These are phyloP conservation scores for Leptographium lundbergii DNA, from an alignment of 2,329 filamentous ascomycete genomes.

Conservation along the genomic window DNA sequence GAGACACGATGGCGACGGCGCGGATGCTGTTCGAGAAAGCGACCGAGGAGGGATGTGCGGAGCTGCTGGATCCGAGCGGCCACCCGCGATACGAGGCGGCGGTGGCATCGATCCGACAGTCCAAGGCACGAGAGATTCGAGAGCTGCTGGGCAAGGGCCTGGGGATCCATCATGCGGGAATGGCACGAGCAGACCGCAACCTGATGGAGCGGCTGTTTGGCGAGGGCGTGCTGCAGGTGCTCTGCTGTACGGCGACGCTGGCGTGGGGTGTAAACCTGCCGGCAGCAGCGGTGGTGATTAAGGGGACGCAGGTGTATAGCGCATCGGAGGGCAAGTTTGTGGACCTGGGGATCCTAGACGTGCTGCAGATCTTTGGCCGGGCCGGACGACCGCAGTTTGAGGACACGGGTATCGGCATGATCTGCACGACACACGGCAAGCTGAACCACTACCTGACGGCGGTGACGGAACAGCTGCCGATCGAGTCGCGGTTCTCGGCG, in stretches of 20 bases:
- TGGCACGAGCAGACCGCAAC: constrained; percentile 88
- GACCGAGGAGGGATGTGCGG: constrained; percentile 61
- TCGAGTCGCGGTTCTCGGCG: constrained; percentile 90
- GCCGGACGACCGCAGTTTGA: constrained; percentile 96
- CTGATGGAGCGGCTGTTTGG: constrained; percentile 87
- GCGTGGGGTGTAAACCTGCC: constrained; percentile 99
- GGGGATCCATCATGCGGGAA: constrained; percentile 91
- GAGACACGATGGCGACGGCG: constrained; percentile 84
- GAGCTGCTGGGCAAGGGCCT: constrained; percentile 85
- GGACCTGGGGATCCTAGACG: constrained; percentile 89
- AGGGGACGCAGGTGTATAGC: constrained; percentile 94
- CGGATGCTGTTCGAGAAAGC: constrained; percentile 80
- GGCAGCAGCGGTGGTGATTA: constrained; percentile 92
- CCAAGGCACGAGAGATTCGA: constrained; percentile 73
- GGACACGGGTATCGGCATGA: constrained; percentile 95
- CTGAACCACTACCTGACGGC: constrained; percentile 82
- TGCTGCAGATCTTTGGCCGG: constrained; percentile 96
- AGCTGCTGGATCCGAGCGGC: constrained; percentile 69
- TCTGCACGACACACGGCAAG: constrained; percentile 92
- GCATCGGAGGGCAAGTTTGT: constrained; percentile 94
- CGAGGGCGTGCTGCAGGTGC: constrained; percentile 86
- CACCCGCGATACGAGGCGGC: constrained; percentile 74
- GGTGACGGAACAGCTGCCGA: constrained; percentile 90
- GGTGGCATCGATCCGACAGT: constrained; percentile 71
- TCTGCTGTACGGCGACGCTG: constrained; percentile 95